Conservation (phyloP, 371 early-diverging fungal species). For the Coemansia sp. region DNA sequence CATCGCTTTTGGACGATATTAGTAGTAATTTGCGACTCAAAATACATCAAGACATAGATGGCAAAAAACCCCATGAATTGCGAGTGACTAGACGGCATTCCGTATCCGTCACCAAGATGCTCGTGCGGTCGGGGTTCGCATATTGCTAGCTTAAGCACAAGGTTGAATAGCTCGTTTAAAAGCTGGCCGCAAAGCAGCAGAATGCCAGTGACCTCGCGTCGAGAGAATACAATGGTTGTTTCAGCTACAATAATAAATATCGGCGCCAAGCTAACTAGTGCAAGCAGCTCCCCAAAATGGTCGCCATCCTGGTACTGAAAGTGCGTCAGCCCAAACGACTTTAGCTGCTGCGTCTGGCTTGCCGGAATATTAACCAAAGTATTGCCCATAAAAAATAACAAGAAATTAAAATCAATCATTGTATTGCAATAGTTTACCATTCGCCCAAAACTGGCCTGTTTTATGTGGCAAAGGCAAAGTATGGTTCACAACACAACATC, state of each 20-base stretch:
- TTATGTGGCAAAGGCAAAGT: no score
- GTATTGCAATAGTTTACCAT: background rate
- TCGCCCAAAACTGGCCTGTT: background rate
- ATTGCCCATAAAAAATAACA: background rate
- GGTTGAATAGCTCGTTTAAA: constrained; percentile 74
- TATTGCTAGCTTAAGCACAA: constrained; percentile 68
- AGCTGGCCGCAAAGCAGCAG: constrained; percentile 81
- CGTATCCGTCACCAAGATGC: constrained; percentile 84
- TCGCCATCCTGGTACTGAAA: constrained; percentile 50
- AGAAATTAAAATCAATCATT: background rate
- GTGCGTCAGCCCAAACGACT: constrained; percentile 45
- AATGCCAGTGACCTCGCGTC: constrained; percentile 73
- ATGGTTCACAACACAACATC: no score
- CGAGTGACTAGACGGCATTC: constrained; percentile 93
- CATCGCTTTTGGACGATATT: background rate
- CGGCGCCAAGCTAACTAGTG: constrained; percentile 57
- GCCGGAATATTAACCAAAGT: background rate
- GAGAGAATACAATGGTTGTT: constrained; percentile 68
- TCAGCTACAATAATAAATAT: constrained; percentile 79
- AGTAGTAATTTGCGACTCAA: constrained; percentile 45
- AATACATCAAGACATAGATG: constrained; percentile 62
- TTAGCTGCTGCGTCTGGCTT: constrained; percentile 8
- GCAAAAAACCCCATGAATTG: constrained; percentile 91
- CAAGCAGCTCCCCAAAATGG: constrained; percentile 33
- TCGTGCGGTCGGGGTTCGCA: constrained; percentile 72